Percentiles rank a stretch among this genome's conserved stretches.
Evolutionary conservation across 1,284 basidiomycete genomes (phyloP).

Genomic region (Rhodotorula sp.): DNA sequence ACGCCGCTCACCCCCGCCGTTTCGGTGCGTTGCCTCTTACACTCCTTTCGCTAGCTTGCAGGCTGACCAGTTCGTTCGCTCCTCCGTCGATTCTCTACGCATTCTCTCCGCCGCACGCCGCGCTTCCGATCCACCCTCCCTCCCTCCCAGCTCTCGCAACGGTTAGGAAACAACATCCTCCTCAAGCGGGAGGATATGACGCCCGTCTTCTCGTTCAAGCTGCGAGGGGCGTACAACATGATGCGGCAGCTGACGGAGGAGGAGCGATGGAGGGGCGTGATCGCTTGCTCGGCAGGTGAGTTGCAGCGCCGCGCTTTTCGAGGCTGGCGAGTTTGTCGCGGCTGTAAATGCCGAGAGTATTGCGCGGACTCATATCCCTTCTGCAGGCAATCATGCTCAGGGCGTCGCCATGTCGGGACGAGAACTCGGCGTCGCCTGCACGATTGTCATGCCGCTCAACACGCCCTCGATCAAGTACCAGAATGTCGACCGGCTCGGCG

Average conservation of each 20-base stretch:
- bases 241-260: slow-evolving; percentile 87
- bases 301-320: slow-evolving; percentile 46
- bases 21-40: slow-evolving; percentile 1
- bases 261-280: slow-evolving; percentile 94
- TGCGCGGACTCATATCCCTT: background rate
- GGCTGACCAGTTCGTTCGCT: no score
- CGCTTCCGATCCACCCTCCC: no score
- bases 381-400: slow-evolving; percentile 94
- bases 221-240: slow-evolving; percentile 96
- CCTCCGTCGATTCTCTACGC: no score
- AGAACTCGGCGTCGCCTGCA: slow-evolving; percentile 84
- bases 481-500: slow-evolving; percentile 88
- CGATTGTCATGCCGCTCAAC: slow-evolving; percentile 95
- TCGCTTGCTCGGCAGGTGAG: slow-evolving; percentile 96
- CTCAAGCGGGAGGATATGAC: slow-evolving; percentile 94
- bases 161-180: slow-evolving; percentile 88
- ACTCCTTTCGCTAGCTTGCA: no score
- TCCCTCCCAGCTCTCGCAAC: slow-evolving; percentile 63
- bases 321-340: background rate
- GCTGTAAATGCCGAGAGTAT: no score
- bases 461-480: slow-evolving; percentile 95
- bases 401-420: slow-evolving; percentile 92
- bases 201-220: slow-evolving; percentile 98
- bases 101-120: no score
- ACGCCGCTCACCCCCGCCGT: slow-evolving; percentile 37